Evolutionary conservation across 805 yeast genomes (phyloP).

Genomic region (Nakazawaea anatomiae): DNA sequence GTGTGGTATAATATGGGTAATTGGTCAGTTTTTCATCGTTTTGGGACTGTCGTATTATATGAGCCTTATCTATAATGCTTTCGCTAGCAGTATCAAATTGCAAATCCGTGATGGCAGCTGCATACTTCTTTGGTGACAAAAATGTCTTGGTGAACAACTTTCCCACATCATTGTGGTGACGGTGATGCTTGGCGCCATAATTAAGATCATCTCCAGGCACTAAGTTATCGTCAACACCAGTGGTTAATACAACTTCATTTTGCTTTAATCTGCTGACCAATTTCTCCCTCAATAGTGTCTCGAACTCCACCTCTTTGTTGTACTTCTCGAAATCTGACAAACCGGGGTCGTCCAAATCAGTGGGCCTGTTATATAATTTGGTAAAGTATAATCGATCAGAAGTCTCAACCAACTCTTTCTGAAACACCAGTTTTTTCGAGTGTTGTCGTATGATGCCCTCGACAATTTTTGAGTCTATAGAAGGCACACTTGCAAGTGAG

Average conservation of each 20-base stretch:
- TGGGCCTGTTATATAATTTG: slow-evolving; percentile 18
- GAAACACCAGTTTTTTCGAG: background rate
- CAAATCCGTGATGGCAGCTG: background rate
- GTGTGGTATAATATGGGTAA: slow-evolving; percentile 26
- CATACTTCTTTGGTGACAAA: too few species aligned
- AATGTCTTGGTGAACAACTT: background rate
- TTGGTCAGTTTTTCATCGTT: background rate
- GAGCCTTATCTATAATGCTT: slow-evolving; percentile 7
- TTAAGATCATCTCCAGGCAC: slow-evolving; percentile 6
- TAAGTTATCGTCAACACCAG: background rate
- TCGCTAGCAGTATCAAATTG: background rate
- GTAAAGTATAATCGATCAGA: slow-evolving; percentile 15
- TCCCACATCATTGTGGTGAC: background rate
- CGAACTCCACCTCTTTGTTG: slow-evolving; percentile 18
- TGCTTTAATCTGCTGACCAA: slow-evolving; percentile 5
- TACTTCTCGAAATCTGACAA: slow-evolving; percentile 25
- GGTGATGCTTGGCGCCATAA: background rate
- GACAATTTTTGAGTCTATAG: background rate
- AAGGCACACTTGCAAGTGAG: background rate
- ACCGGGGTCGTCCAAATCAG: slow-evolving; percentile 6
- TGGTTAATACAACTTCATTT: background rate
- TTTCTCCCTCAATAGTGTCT: slow-evolving; percentile 19
- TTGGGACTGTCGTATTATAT: background rate
- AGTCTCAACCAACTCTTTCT: background rate
- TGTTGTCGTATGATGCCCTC: background rate